Evolutionary conservation across 2,329 filamentous ascomycete genomes (phyloP), one percentile per base, ranked within the genome.

Genomic region (Fonsecaea erecta): DNA sequence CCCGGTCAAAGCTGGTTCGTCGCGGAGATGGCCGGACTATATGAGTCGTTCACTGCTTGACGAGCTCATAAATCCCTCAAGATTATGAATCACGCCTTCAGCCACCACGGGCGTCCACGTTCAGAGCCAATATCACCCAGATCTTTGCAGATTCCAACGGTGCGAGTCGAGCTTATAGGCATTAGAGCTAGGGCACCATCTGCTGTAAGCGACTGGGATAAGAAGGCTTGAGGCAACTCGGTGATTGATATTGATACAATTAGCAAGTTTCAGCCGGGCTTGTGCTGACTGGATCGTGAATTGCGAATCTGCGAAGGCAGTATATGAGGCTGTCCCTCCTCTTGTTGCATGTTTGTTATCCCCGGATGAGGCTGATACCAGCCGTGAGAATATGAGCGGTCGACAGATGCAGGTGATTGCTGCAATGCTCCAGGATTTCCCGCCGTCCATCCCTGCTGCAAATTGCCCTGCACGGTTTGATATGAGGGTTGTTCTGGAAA

Each of bases 311-410:
- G 64, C 28, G 58, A 66, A 8, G 60, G 54, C 9, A 64, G 18
- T 26, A 66, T 48, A 34, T 59, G 63, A 30, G 59, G 16, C n/a
- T 48, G 54, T 11, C 40, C 57, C 12, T 62, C 54, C 16, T 59
- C 64, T 56, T 67, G 59, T 58, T 59, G 34, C 14, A 58, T 40
- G 46, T 52, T 64, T 43, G 52, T 37, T 28, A 64, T 24, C 3
- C 51, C 55, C 8, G 66, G 37, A 21, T 60, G 54, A 24, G 61
- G 51, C 14, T 54, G 43, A 53, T 67, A 68, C 65, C 68, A 69
- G 14, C 46, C 52, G 21, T 64, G 62, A n/a, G 64, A 34, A 30
- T 68, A 65, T n/a, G 46, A 24, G n/a, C 35, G 26, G 32, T 35
- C 16, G 26, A 46, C 32, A 56, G 63, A 32, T 16, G n/a, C 58